A percentile compares a stretch with the other conserved stretches of the same genome.
Evolutionary conservation across 345 rosid species (phyloP).

Genomic region (Punica granatum): DNA sequence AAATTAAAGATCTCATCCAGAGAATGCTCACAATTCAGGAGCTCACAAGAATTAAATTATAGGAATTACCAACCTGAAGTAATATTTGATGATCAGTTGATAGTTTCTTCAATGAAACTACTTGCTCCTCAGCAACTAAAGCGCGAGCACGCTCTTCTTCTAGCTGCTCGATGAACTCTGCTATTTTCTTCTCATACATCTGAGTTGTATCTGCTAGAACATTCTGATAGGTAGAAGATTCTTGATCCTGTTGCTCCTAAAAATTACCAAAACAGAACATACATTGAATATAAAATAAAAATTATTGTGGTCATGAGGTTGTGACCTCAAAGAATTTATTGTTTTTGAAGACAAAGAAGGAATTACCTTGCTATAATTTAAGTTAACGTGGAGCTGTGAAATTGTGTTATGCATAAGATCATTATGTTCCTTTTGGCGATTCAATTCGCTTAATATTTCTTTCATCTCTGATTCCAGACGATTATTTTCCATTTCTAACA

Average conservation of each 20-base stretch:
- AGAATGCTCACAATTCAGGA: not conserved
- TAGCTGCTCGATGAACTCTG: slow-evolving; percentile 46
- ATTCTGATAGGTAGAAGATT: slow-evolving; percentile 57
- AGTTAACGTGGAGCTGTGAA: slow-evolving; percentile 38
- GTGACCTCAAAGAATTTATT: not conserved
- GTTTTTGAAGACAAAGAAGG: not conserved
- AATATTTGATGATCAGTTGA: slow-evolving; percentile 46
- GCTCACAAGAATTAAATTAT: not conserved
- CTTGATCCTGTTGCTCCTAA: slow-evolving; percentile 59
- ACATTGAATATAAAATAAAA: not conserved
- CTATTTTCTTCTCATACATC: slow-evolving; percentile 72
- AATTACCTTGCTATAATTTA: slow-evolving; percentile 46
- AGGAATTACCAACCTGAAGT: slow-evolving; percentile 60
- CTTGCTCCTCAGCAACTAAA: slow-evolving; percentile 36
- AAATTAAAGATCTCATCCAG: not conserved
- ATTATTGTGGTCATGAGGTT: not conserved
- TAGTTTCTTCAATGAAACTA: slow-evolving; percentile 38
- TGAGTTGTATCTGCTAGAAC: slow-evolving; percentile 64
- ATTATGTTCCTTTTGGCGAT: slow-evolving; percentile 48
- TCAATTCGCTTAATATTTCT: slow-evolving; percentile 41
- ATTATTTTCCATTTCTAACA: slow-evolving; percentile 64
- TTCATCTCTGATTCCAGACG: slow-evolving; percentile 44
- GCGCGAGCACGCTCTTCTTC: slow-evolving; percentile 41
- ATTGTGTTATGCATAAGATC: slow-evolving; percentile 39
- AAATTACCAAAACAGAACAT: slow-evolving; percentile 31